Evolutionary conservation across 768 basidiomycete genomes (phyloP).

Genomic region (Dacryopinax primogenitus): DNA sequence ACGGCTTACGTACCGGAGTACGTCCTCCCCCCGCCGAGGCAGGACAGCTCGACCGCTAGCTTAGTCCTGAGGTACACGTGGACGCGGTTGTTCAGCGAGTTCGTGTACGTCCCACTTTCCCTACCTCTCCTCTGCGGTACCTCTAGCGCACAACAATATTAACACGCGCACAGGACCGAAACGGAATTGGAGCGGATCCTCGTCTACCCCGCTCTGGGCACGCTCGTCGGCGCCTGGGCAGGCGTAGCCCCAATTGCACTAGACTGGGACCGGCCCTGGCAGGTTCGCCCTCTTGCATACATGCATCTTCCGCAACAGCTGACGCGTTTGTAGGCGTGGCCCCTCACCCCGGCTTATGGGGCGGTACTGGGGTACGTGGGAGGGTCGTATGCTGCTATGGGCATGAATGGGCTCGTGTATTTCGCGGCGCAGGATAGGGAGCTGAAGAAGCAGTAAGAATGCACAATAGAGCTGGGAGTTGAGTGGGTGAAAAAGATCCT

Average conservation of each 20-base stretch:
- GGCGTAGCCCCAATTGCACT: conserved; percentile 77
- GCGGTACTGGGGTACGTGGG: conserved; percentile 54
- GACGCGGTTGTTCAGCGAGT: conserved; percentile 68
- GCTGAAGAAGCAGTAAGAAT: not conserved
- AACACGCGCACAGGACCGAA: conserved; percentile 37
- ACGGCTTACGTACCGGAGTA: conserved; percentile 56
- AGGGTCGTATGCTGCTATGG: conserved; percentile 40
- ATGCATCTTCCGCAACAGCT: conserved; percentile 10
- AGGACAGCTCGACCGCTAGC: conserved; percentile 26
- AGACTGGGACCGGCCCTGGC: conserved; percentile 97
- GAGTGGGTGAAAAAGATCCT: not conserved
- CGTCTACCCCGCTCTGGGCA: conserved; percentile 64
- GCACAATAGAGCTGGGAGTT: not conserved
- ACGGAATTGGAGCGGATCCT: conserved; percentile 64
- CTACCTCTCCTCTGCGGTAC: not conserved
- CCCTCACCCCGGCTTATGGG: conserved; percentile 62
- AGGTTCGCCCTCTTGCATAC: conserved; percentile 39
- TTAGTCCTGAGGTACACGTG: conserved; percentile 51
- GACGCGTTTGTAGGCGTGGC: conserved; percentile 50
- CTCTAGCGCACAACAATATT: no score
- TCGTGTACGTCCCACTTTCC: conserved; percentile 57
- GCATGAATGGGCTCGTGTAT: conserved; percentile 11
- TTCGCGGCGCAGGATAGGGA: conserved; percentile 19
- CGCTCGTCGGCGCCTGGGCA: conserved; percentile 62
- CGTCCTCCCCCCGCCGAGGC: conserved; percentile 32